Evolutionary conservation across 139 green algal species (phyloP), one percentile per base, ranked within the genome.

Genomic region (Deuterostichococcus epilithicus): DNA sequence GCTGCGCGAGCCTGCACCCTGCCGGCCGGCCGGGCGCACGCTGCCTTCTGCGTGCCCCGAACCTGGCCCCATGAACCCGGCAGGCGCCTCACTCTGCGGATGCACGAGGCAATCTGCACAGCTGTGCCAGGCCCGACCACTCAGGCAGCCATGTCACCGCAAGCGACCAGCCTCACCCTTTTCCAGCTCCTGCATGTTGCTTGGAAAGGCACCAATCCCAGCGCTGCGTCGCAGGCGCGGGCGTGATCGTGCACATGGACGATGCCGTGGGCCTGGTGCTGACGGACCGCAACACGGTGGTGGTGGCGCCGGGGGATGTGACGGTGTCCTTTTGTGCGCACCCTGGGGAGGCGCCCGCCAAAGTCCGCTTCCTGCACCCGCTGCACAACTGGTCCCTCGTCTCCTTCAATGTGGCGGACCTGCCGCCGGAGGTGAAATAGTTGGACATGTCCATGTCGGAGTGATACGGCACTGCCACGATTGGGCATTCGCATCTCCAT

Each of bases 231-330:
- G 70, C 79, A 68, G 89, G 89, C 36, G 90, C 81, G 58, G 90
- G 90, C 13, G 60, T 93, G 25, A 82, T 94, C 44, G 84, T 94
- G 74, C 82, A 89, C 73, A 82, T 89, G 20, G 76, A 73, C 28
- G 74, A 87, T 0, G 52, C 32, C 23, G 36, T 91, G 25, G 90
- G 91, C 0, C 80, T 96, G 70, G 84, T 96, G 60, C 76, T 96
- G 70, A 86, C 94, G 34, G 94, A 98, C 84, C 86, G 94, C 76
- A 98, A 97, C 88, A 98, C 94, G 0, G 85, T 97, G 3, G 59
- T 84, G 10, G 86, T 97, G 3, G 88, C 85, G 3, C 78, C 87
- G 0, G 91, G 86, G 47, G 93, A 97, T 71, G 80, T 97, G 39
- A 90, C 87, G 70, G 79, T 98, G 18, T 93, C 88, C 25, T 97